Percentiles rank a stretch among this genome's conserved stretches.
Conservation (phyloP, 331 rosid species). For the Saraca asoca region DNA sequence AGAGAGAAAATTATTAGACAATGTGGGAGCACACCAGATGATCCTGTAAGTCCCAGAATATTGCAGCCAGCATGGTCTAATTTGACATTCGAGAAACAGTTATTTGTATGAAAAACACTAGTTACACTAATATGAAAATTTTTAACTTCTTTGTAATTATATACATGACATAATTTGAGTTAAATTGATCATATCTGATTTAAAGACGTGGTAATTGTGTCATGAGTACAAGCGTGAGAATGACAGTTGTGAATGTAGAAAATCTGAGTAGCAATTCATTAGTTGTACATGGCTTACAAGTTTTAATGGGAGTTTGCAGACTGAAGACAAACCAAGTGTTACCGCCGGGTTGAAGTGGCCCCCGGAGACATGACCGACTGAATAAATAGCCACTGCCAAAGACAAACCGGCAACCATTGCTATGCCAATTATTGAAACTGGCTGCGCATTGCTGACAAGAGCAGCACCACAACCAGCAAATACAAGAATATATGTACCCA, state of each 20-base stretch:
- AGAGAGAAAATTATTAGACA: neutral
- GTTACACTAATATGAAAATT: no score
- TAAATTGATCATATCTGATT: no score
- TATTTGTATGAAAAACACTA: no score
- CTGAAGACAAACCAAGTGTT: conserved; percentile 43
- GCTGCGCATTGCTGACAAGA: conserved; percentile 38
- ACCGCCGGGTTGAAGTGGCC: conserved; percentile 61
- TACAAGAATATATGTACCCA: conserved; percentile 51
- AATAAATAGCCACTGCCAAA: conserved; percentile 38
- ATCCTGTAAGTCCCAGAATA: neutral
- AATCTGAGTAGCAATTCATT: no score
- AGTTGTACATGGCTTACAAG: conserved; percentile 28
- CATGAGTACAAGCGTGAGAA: no score
- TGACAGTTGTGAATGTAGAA: no score
- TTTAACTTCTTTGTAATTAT: no score
- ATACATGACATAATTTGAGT: no score
- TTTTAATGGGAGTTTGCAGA: conserved; percentile 36
- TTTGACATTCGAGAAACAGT: neutral
- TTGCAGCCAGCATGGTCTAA: neutral
- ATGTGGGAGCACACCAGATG: neutral
- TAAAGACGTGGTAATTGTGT: no score
- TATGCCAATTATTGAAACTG: conserved; percentile 40
- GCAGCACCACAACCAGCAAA: conserved; percentile 56
- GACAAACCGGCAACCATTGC: conserved; percentile 49
- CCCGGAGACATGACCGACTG: conserved; percentile 55